Evolutionary conservation across 1,139 yeast species (phyloP), one percentile per base, ranked within the genome.

Genomic region (Spencermartinsiella ligniputridi): DNA sequence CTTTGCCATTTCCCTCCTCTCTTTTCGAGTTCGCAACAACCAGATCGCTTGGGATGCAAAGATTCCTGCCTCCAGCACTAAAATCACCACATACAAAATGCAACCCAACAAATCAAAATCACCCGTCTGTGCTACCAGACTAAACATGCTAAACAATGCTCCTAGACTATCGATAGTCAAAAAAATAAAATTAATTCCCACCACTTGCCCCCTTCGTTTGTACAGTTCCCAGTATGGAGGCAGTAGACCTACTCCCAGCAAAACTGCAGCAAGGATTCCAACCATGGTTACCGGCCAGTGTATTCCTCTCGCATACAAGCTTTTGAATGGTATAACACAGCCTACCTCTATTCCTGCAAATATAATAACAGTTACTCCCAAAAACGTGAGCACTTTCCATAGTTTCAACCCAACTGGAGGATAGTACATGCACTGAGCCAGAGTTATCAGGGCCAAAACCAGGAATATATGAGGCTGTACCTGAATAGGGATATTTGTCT

Each of bases 171-270:
- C 97, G 60, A 89, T 72, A n/a, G 70, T 56, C 47, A 90, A 69
- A 55, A 90, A 90, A n/a, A 82, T 56, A 60, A 90, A 88, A 60
- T 88, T 88, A 56, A 90, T 83, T 0, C 97, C 97, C 3, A 88
- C 78, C 3, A 90, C 97, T 39, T 87, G 70, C 2, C 97, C 97
- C 40, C 76, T 65, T 50, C 96, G 74, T 60, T 86, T 86, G 30
- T 79, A 78, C 30, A 90, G 69, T 61, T 90, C 97, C 56, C 81
- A 81, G 63, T 89, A 90, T 3, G 97, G 97, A 0, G 97, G 97
- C 2, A 90, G 57, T 37, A 90, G 70, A 0, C 97, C 97, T 2
- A 77, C 57, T 0, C 87, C 95, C 21, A 90, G 69, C 20, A 86
- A 62, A 0, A 89, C 71, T 0, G 95, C 79, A 0, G 97, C 96